A percentile compares a stretch with the other conserved stretches of the same genome.
phyloP scores from a whole-genome alignment of 2,329 filamentous ascomycete genomes.

The Botrytis cinerea region DNA sequence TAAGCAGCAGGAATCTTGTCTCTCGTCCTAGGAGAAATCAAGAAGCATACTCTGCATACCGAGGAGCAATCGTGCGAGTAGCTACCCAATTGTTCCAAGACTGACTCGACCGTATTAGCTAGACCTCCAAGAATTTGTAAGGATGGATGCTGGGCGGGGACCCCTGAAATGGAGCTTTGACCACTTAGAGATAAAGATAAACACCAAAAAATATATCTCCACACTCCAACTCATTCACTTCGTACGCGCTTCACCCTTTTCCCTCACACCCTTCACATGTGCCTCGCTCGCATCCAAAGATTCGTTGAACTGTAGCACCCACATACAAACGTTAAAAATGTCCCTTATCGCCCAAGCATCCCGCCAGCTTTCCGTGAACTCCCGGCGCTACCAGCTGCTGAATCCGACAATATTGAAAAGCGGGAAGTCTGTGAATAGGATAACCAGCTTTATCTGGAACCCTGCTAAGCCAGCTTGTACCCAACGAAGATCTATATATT shows the following conservation, averaged over 20 bases:
- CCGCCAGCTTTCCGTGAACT: constrained; percentile 1
- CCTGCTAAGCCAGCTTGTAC: background rate
- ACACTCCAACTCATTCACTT: constrained; percentile 6
- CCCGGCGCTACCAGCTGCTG: constrained; percentile 1
- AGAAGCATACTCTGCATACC: background rate
- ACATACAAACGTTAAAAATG: background rate
- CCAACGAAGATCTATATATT: constrained; percentile 21
- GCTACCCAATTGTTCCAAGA: no score
- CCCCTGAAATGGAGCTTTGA: constrained; percentile 13
- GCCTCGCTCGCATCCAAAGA: constrained; percentile 1
- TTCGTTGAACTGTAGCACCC: constrained; percentile 2
- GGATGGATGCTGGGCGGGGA: background rate
- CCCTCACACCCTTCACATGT: constrained; percentile 2
- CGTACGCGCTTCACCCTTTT: constrained; percentile 1
- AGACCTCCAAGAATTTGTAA: background rate
- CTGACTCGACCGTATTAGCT: background rate
- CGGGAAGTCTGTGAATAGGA: background rate
- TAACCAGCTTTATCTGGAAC: constrained; percentile 10
- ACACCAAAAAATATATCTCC: constrained; percentile 2
- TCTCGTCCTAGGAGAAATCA: background rate
- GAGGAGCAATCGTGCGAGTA: background rate
- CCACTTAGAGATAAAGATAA: constrained; percentile 18
- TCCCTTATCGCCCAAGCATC: constrained; percentile 16
- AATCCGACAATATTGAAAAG: background rate
- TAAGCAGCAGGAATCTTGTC: no score